phyloP scores from a whole-genome alignment of 2,329 filamentous ascomycete genomes.

The Ophiosphaerella korrae region DNA sequence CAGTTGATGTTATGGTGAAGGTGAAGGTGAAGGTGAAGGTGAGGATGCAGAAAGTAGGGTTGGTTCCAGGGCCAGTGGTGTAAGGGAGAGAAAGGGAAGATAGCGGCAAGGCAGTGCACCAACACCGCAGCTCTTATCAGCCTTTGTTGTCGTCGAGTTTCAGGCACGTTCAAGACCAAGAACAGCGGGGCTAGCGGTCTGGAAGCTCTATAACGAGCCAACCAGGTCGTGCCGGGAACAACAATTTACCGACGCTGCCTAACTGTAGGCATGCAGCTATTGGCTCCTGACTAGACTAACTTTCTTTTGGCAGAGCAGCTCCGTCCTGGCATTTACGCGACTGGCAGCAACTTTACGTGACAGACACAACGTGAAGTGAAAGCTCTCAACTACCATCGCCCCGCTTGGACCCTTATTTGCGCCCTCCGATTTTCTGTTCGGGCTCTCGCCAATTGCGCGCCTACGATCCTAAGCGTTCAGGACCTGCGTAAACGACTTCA shows the following conservation, averaged over 20 bases:
- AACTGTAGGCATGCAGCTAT: constrained; percentile 15
- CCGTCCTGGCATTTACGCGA: constrained; percentile 24
- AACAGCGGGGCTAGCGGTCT: constrained; percentile 19
- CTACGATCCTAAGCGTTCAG: not conserved
- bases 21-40: not conserved
- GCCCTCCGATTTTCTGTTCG: not conserved
- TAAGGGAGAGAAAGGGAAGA: not conserved
- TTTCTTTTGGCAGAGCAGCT: constrained; percentile 26
- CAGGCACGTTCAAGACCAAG: constrained; percentile 15
- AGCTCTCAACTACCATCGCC: too few relatives aligned
- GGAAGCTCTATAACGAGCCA: constrained; percentile 10
- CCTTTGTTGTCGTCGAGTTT: constrained; percentile 23
- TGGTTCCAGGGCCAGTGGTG: not conserved
- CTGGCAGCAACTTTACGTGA: constrained; percentile 5
- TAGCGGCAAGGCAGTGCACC: constrained; percentile 15
- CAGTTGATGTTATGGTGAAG: not conserved
- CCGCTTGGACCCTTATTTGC: too few relatives aligned
- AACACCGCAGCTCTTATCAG: constrained; percentile 14
- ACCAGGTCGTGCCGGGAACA: constrained; percentile 20
- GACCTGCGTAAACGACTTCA: constrained; percentile 23
- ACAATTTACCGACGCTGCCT: constrained; percentile 29
- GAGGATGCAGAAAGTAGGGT: not conserved
- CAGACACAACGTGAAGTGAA: constrained; percentile 1
- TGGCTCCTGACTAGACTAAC: constrained; percentile 18
- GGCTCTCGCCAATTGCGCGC: constrained; percentile 7